Conservation (phyloP, 108 stramenopile species). For the Conticribra guillardii region DNA sequence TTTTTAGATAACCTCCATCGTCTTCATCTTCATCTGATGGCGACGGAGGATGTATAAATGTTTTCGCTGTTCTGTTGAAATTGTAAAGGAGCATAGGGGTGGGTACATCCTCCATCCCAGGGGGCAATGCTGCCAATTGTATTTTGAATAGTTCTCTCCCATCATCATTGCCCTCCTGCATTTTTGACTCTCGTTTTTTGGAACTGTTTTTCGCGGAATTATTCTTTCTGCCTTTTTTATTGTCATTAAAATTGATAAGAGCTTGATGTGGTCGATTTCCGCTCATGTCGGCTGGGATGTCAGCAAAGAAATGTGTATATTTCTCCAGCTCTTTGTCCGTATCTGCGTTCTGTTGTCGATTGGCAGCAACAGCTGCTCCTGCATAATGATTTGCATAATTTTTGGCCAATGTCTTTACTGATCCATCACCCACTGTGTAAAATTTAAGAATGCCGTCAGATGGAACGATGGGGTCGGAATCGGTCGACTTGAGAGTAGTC, state of each 20-base stretch:
- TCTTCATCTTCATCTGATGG: conserved; percentile 24
- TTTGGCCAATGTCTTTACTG: conserved; percentile 47
- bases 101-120: conserved; percentile 36
- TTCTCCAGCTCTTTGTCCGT: conserved; percentile 6
- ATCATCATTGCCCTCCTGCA: conserved; percentile 10
- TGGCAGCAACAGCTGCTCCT: conserved; percentile 25
- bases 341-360: conserved; percentile 15
- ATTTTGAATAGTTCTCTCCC: conserved; percentile 64
- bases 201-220: background rate
- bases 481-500: background rate
- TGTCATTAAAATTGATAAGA: conserved; percentile 65
- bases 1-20: conserved; percentile 61
- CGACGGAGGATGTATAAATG: conserved; percentile 72
- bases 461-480: conserved; percentile 4
- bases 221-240: conserved; percentile 16
- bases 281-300: conserved; percentile 61
- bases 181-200: conserved; percentile 27
- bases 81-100: conserved; percentile 74
- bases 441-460: conserved; percentile 47
- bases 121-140: conserved; percentile 58
- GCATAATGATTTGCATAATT: conserved; percentile 52
- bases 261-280: conserved; percentile 68
- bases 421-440: conserved; percentile 67
- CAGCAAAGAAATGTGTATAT: conserved; percentile 65
- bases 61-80: conserved; percentile 46